phyloP scores from a whole-genome alignment of 352 stramenopile species.

The Pythium myriotylum region DNA sequence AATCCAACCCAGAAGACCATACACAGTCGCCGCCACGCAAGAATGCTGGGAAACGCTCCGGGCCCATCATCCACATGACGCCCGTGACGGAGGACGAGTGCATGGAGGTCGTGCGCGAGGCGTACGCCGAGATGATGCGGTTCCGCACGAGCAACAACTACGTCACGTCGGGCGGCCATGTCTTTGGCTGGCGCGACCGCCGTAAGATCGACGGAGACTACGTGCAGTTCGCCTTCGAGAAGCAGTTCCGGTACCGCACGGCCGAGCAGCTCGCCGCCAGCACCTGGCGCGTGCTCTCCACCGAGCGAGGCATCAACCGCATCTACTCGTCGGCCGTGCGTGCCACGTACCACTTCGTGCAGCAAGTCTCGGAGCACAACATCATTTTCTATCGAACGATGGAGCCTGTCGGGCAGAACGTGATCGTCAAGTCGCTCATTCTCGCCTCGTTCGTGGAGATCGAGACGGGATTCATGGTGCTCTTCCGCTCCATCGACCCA shows the following conservation, averaged over 20 bases:
- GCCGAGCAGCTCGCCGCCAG: conserved; percentile 42
- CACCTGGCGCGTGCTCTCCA: conserved; percentile 68
- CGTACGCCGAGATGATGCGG: conserved; percentile 46
- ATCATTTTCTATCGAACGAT: conserved; percentile 72
- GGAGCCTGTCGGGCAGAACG: conserved; percentile 38
- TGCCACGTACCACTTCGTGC: conserved; percentile 56
- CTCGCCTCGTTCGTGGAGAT: conserved; percentile 58
- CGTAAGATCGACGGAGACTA: conserved; percentile 48
- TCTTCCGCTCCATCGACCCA: conserved; percentile 65
- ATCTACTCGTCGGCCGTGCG: conserved; percentile 62
- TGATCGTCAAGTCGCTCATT: conserved; percentile 57
- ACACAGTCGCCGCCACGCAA: neutral
- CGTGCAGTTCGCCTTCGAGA: conserved; percentile 68
- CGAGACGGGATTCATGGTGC: conserved; percentile 58
- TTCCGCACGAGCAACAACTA: conserved; percentile 47
- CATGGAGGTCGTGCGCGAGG: conserved; percentile 40
- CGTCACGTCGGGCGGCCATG: conserved; percentile 47
- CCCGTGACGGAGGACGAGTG: conserved; percentile 52
- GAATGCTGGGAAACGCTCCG: neutral
- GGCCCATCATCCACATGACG: conserved; percentile 27
- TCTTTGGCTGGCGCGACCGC: conserved; percentile 70
- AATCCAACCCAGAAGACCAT: neutral
- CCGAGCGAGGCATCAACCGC: conserved; percentile 50
- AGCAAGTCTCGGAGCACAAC: conserved; percentile 57
- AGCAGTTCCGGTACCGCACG: conserved; percentile 49